Conservation (phyloP, 2,329 filamentous ascomycete species). For the Sporothrix luriei region DNA sequence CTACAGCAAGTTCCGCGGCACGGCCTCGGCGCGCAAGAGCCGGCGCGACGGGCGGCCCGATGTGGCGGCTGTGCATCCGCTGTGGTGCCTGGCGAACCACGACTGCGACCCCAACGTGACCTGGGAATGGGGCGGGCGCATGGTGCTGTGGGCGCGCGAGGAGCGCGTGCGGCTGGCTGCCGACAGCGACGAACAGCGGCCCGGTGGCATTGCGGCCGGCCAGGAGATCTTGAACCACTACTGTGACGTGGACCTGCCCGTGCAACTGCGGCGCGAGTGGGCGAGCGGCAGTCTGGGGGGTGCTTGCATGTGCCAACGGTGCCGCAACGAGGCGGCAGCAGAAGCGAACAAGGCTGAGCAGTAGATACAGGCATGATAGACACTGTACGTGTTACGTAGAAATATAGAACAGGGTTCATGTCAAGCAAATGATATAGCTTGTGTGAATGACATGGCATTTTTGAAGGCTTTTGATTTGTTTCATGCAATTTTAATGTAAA, state of each 20-base stretch:
- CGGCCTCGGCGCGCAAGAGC: conserved; percentile 81
- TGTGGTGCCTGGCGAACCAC: conserved; percentile 97
- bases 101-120: conserved; percentile 92
- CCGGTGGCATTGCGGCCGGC: conserved; percentile 69
- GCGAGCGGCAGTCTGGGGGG: conserved; percentile 84
- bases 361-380: not conserved
- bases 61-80: conserved; percentile 87
- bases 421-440: conserved; percentile 1
- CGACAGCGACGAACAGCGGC: conserved; percentile 31
- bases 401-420: not conserved
- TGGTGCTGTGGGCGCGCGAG: conserved; percentile 68
- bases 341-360: conserved; percentile 16
- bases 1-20: conserved; percentile 90
- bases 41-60: conserved; percentile 79
- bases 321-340: conserved; percentile 67
- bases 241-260: conserved; percentile 78
- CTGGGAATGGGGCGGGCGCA: conserved; percentile 88
- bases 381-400: not conserved
- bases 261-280: conserved; percentile 85
- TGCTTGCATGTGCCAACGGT: conserved; percentile 82
- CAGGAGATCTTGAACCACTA: conserved; percentile 94
- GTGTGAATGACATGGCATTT: not conserved
- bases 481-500: not conserved
- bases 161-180: conserved; percentile 52
- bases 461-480: not conserved